Conservation (phyloP, 805 yeast genomes). For the Candida maesae region DNA sequence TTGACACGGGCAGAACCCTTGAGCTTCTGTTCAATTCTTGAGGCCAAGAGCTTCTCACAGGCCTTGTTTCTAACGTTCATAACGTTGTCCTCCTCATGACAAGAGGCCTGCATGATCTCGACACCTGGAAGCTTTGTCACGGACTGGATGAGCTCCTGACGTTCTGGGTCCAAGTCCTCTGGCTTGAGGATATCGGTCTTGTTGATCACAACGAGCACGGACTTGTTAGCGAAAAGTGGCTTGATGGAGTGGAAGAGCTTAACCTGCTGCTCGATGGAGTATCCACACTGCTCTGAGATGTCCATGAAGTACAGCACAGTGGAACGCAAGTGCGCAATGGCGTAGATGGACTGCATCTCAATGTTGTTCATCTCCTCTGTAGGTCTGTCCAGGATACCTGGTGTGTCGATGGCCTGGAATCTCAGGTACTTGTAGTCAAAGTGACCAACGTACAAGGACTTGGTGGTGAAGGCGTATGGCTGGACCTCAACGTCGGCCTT, state of each 20-base stretch:
- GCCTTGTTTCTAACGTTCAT: constrained; percentile 96
- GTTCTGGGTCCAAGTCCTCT: constrained; percentile 77
- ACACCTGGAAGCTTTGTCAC: constrained; percentile 71
- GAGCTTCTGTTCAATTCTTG: constrained; percentile 94
- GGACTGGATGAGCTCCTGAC: constrained; percentile 65
- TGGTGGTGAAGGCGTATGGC: constrained; percentile 99
- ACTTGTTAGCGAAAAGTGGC: constrained; percentile 94
- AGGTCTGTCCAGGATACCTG: constrained; percentile 98
- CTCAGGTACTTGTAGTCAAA: constrained; percentile 96
- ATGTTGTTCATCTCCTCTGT: constrained; percentile 99
- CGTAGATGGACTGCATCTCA: constrained; percentile 98
- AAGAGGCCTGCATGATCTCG: constrained; percentile 89
- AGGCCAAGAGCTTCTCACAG: constrained; percentile 91
- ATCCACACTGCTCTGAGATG: constrained; percentile 98
- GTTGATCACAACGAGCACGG: constrained; percentile 93
- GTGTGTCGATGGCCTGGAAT: constrained; percentile 98
- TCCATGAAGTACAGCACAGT: constrained; percentile 98
- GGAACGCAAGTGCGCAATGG: constrained; percentile 96
- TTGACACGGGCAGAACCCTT: constrained; percentile 87
- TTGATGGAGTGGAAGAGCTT: constrained; percentile 95
- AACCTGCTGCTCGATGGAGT: constrained; percentile 95
- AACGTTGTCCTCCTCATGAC: constrained; percentile 90
- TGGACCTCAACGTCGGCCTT: constrained; percentile 99
- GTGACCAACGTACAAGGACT: constrained; percentile 96
- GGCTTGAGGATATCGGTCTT: constrained; percentile 86